Conservation (phyloP, 2,329 filamentous ascomycete species). For the Furcasterigmium sp. region DNA sequence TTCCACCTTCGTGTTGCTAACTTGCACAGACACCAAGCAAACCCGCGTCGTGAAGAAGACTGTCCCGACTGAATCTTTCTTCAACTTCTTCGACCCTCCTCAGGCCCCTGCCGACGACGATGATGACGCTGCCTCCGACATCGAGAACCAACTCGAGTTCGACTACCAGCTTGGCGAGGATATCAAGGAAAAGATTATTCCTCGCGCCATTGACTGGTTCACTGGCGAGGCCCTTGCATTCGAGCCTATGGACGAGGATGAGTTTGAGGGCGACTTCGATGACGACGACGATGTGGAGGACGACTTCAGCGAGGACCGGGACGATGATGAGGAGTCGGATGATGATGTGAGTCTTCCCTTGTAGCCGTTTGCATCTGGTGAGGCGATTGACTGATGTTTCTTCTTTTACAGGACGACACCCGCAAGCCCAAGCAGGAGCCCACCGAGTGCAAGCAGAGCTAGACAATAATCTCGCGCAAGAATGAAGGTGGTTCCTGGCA, state of each 20-base stretch:
- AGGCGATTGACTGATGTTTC: conserved; percentile 7
- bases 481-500: too few species aligned
- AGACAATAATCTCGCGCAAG: conserved; percentile 15
- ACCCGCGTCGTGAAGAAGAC: conserved; percentile 99
- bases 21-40: conserved; percentile 82
- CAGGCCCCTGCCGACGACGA: conserved; percentile 72
- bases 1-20: too few species aligned
- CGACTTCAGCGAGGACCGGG: conserved; percentile 76
- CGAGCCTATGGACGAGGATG: conserved; percentile 84
- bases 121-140: conserved; percentile 74
- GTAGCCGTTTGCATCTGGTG: neutral
- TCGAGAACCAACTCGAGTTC: conserved; percentile 95
- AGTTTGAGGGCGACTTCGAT: conserved; percentile 78
- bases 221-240: conserved; percentile 96
- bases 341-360: conserved; percentile 56
- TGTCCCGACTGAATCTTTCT: conserved; percentile 96
- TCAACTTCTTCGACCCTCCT: conserved; percentile 98
- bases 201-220: conserved; percentile 98
- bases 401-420: conserved; percentile 62
- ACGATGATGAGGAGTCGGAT: conserved; percentile 76
- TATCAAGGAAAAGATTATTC: conserved; percentile 99
- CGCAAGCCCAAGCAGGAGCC: conserved; percentile 91
- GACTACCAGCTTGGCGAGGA: conserved; percentile 99
- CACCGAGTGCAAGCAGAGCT: conserved; percentile 95
- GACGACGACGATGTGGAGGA: conserved; percentile 93